Evolutionary conservation across 2,329 filamentous ascomycete species (phyloP), one percentile per base, ranked within the genome.

Genomic region (Arthrocladium fulminans): DNA sequence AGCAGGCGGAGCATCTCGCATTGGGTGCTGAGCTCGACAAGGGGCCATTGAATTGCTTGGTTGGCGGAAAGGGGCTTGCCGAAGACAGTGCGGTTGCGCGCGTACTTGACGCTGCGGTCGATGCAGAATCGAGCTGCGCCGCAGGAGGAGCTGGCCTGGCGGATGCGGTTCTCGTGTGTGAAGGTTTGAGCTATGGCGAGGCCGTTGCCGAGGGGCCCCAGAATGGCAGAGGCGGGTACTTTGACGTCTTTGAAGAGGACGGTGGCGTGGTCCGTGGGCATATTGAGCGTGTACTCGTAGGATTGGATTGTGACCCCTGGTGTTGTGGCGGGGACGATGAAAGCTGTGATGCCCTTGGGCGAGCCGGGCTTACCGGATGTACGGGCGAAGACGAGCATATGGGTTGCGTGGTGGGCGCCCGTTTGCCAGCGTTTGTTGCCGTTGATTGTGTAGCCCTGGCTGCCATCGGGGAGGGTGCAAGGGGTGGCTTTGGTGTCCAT

Each of bases 351-450:
- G 0, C 79, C 79, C 47, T 66, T 68, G 0, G 73, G 66, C 3
- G 73, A 69, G 1, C 79, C 79, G 17, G 72, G 60, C 42, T 69
- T 65, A 2, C 76, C 76, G 12, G 69, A 69, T 0, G 78, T 81
- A 7, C 79, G 68, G 13, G 79, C 79, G 56, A 82, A 83, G 32
- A 81, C 65, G 24, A 81, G 72, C 58, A 77, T 77, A 61, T 82
- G 78, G 2, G 78, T 81, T 17, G 77, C 78, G 50, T 66, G 65
- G 57, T 82, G 78, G 63, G 79, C 78, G 2, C 78, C 78, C 1
- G 76, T 81, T 67, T 82, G 79, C 79, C 79, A 83, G 63, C 76
- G 79, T 65, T 83, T 82, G 41, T 66, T 67, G 2, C 79, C 79
- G 40, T 74, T 75, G 56, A 82, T 72, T 55, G 74, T 41, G 65